These are phyloP conservation scores for Thecamonas trahens DNA, from an alignment of 78 protist species.

Conservation along the genomic window DNA sequence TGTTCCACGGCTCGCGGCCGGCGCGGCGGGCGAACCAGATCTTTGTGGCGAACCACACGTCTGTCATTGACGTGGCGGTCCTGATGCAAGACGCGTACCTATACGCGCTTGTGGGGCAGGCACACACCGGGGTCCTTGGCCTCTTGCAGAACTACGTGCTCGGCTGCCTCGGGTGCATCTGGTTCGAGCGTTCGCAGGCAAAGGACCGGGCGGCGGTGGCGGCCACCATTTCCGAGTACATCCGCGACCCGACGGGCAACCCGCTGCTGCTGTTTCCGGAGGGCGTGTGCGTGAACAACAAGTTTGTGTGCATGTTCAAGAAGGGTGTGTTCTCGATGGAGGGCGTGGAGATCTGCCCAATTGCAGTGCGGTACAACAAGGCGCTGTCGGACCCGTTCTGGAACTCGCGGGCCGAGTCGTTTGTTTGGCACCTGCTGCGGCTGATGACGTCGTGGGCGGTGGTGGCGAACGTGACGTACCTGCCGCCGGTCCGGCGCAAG, in stretches of 20 bases:
- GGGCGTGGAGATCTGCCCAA: slow-evolving; percentile 68
- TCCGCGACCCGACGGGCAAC: slow-evolving; percentile 32
- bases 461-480: slow-evolving; percentile 64
- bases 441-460: slow-evolving; percentile 76
- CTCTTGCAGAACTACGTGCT: slow-evolving; percentile 70
- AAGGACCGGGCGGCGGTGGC: slow-evolving; percentile 39
- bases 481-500: background rate
- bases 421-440: slow-evolving; percentile 60
- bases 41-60: slow-evolving; percentile 85
- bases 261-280: slow-evolving; percentile 84
- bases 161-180: slow-evolving; percentile 52
- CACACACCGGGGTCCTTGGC: slow-evolving; percentile 68
- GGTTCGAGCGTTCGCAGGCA: slow-evolving; percentile 80
- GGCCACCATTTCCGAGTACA: slow-evolving; percentile 8
- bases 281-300: slow-evolving; percentile 87
- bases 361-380: slow-evolving; percentile 91
- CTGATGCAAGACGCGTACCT: slow-evolving; percentile 26
- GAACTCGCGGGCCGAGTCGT: slow-evolving; percentile 73
- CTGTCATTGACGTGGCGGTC: slow-evolving; percentile 64
- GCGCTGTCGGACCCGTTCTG: slow-evolving; percentile 77
- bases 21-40: slow-evolving; percentile 20
- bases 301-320: slow-evolving; percentile 80
- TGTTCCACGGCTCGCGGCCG: slow-evolving; percentile 35
- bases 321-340: slow-evolving; percentile 45
- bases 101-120: slow-evolving; percentile 67